Evolutionary conservation across 73 alveolate species (phyloP).

Genomic region (Stentor roeselii): DNA sequence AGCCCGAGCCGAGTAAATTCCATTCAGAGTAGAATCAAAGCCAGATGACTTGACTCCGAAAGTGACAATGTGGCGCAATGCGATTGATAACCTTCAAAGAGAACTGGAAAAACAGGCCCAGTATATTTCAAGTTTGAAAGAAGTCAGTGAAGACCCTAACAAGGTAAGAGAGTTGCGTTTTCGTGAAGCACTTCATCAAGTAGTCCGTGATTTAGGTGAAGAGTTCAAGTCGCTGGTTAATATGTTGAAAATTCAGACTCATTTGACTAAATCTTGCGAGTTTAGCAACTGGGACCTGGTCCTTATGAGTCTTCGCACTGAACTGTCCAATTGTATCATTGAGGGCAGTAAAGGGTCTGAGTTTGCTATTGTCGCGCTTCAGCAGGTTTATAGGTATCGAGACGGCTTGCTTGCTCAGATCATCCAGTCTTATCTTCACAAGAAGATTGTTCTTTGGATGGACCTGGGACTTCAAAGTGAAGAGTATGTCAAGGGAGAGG

Average conservation of each 20-base stretch:
- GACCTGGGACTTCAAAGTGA: constrained; percentile 62
- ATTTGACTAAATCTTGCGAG: constrained; percentile 6
- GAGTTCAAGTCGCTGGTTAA: neutral
- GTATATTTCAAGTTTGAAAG: constrained; percentile 12
- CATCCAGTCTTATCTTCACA: constrained; percentile 38
- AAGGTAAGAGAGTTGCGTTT: neutral
- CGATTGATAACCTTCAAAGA: constrained; percentile 25
- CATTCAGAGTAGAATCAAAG: neutral
- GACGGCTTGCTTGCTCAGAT: constrained; percentile 50
- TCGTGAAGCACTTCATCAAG: neutral
- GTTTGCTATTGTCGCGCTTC: neutral
- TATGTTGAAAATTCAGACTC: neutral
- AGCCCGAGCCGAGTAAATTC: neutral
- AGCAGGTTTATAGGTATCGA: neutral
- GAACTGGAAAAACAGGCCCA: neutral
- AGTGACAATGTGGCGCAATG: neutral
- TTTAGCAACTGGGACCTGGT: constrained; percentile 10
- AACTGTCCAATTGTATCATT: neutral
- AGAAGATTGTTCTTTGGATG: constrained; percentile 60
- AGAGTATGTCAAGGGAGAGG: constrained; percentile 59
- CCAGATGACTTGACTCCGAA: constrained; percentile 19
- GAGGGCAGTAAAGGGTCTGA: constrained; percentile 2
- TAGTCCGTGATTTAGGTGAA: constrained; percentile 12
- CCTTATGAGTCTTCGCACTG: neutral
- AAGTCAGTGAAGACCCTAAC: constrained; percentile 15